Evolutionary conservation across 352 stramenopile species (phyloP).

Genomic region (Poterioochromonas sp.): DNA sequence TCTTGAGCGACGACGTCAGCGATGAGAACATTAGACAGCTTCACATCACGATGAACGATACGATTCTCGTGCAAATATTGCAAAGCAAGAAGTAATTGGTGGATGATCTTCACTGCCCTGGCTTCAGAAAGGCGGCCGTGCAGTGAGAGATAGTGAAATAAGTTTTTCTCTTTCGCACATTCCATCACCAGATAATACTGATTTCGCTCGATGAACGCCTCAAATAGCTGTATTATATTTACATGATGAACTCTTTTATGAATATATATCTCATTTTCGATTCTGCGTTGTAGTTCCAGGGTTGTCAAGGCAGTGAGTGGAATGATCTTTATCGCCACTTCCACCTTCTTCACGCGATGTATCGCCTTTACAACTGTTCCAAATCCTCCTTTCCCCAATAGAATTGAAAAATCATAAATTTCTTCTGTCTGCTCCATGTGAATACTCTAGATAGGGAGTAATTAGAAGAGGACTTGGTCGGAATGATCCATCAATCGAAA

Average conservation of each 20-base stretch:
- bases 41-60: conserved; percentile 94
- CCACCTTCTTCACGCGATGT: neutral
- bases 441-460: too few relatives aligned
- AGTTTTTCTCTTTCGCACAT: conserved; percentile 72
- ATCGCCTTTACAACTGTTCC: neutral
- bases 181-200: conserved; percentile 96
- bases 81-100: conserved; percentile 75
- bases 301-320: neutral
- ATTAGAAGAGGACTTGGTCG: too few relatives aligned
- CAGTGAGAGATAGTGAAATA: neutral
- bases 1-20: conserved; percentile 62
- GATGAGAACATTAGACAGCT: conserved; percentile 94
- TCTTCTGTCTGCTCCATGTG: conserved; percentile 5
- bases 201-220: conserved; percentile 91
- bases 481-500: too few relatives aligned
- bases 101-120: neutral
- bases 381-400: conserved; percentile 25
- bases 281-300: neutral
- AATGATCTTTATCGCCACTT: conserved; percentile 27
- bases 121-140: neutral
- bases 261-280: conserved; percentile 87
- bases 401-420: conserved; percentile 9
- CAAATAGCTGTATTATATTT: conserved; percentile 89
- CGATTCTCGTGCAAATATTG: conserved; percentile 83
- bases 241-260: conserved; percentile 87